Evolutionary conservation across 345 rosid species (phyloP).

Genomic region (Boechera stricta): DNA sequence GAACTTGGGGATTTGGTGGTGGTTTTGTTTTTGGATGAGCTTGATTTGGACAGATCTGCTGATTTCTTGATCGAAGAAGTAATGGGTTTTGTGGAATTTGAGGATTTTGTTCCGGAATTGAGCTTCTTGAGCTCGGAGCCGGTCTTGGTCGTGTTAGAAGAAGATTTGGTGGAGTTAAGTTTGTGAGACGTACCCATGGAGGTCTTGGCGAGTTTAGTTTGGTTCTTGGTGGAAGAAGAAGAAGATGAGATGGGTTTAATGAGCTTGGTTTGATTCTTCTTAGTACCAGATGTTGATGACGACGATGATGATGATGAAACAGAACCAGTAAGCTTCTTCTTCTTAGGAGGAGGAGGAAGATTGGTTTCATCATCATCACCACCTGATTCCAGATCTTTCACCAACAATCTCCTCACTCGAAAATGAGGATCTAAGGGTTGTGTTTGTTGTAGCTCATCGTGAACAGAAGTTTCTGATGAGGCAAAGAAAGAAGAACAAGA

Average conservation of each 20-base stretch:
- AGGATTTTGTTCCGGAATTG: conserved; percentile 9
- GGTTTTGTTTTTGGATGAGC: conserved; percentile 64
- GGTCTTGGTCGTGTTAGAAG: conserved; percentile 32
- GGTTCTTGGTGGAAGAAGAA: conserved; percentile 49
- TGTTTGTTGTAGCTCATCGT: conserved; percentile 41
- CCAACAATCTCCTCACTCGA: conserved; percentile 52
- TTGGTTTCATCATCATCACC: conserved; percentile 40
- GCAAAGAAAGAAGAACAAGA: conserved; percentile 39
- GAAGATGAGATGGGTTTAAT: conserved; percentile 44
- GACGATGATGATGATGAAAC: conserved; percentile 26
- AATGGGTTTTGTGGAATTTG: conserved; percentile 53
- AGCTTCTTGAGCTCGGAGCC: conserved; percentile 56
- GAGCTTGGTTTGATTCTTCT: conserved; percentile 65
- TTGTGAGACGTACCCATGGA: conserved; percentile 42
- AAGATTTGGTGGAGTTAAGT: conserved; percentile 57
- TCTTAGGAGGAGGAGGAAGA: conserved; percentile 49
- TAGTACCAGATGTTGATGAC: conserved; percentile 11
- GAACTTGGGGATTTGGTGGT: conserved; percentile 43
- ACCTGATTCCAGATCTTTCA: conserved; percentile 39
- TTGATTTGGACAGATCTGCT: conserved; percentile 61
- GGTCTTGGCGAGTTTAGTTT: conserved; percentile 52
- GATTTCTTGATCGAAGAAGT: conserved; percentile 49
- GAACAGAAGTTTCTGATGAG: conserved; percentile 44
- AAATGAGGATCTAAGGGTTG: conserved; percentile 35
- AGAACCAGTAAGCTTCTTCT: conserved; percentile 48